phyloP scores from a whole-genome alignment of 2,329 filamentous ascomycete species.

The Talaromyces amestolkiae region DNA sequence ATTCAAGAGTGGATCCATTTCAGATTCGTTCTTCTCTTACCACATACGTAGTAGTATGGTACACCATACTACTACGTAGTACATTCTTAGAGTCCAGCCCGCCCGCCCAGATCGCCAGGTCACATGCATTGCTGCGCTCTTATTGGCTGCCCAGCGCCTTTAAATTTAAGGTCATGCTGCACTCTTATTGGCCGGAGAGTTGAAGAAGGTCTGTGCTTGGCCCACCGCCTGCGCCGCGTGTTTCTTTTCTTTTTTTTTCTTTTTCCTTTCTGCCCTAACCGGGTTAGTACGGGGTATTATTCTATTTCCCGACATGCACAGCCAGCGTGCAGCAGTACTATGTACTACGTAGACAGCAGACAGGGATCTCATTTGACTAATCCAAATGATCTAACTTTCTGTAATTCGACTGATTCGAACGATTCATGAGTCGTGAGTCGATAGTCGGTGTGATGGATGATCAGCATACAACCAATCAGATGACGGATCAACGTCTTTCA shows the following conservation, averaged over 20 bases:
- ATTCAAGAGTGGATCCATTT: conserved; percentile 7
- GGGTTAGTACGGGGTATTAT: background rate
- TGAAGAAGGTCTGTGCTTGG: conserved; percentile 17
- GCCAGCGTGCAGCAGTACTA: background rate
- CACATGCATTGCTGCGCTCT: background rate
- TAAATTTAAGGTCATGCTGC: too few relatives aligned
- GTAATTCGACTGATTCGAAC: background rate
- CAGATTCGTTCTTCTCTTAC: too few relatives aligned
- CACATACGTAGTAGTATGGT: too few relatives aligned
- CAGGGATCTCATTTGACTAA: background rate
- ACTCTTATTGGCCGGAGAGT: conserved; percentile 7
- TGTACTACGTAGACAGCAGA: background rate
- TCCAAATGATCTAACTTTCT: too few relatives aligned
- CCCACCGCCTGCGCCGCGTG: background rate
- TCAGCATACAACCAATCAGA: background rate
- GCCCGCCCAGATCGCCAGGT: background rate
- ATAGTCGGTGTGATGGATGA: background rate
- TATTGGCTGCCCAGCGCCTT: background rate
- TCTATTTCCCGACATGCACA: background rate
- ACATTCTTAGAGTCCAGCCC: background rate
- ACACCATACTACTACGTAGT: too few relatives aligned
- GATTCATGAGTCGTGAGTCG: background rate
- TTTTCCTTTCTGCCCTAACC: background rate
- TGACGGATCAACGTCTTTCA: background rate
- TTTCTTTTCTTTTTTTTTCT: background rate